Base-by-base conservation (phyloP, 495 filamentous ascomycete genomes). In the Paragyromitra xinjiangensis region DNA sequence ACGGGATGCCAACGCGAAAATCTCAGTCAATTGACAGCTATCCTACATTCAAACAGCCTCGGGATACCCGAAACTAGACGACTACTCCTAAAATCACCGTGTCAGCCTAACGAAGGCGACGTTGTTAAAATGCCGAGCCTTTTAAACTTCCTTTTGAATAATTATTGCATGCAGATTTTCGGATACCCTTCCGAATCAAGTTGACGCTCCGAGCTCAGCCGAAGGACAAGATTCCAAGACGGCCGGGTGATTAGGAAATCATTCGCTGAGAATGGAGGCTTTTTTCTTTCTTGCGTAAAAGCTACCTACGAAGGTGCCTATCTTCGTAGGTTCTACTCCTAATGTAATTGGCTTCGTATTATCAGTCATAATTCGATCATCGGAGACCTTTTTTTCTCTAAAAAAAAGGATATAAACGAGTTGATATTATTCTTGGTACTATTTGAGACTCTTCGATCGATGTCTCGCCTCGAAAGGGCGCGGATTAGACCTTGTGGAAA, bases 121-220 rank as follows among this genome's bases (percentile, higher is more conserved):
- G 16, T 24, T 39, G 58, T 2, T 62, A 4, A 39, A 37, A 59
- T 22, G 58, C 58, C 24, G 59, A 63, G 6, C n/a, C 44, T 63
- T 22, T 42, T 63, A 62, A 24, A 62, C 19, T 53, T 53, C 40
- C 58, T 62, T 62, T 62, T 62, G 29, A 22, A 24, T 9, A 29
- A 59, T 16, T 16, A 51, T 6, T 19, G 24, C 19, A 45, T 63
- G 37, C 59, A 42, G 37, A 19, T 63, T 63, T 42, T 63, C 59
- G 37, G 39, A 7, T 37, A 22, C 37, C 34, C 5, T 42, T 42
- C 37, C 37, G 7, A 42, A 63, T 63, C 34, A 42, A 63, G 59
- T 16, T 16, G 14, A 22, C 24, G n/a, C n/a, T 42, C 59, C 59
- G 59, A 44, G 29, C 59, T 63, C 34, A 63, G 59, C 34, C n/a